A percentile compares a stretch with the other conserved stretches of the same genome.
Evolutionary conservation across 352 stramenopile species (phyloP).

Genomic region (Phytophthora melonis): DNA sequence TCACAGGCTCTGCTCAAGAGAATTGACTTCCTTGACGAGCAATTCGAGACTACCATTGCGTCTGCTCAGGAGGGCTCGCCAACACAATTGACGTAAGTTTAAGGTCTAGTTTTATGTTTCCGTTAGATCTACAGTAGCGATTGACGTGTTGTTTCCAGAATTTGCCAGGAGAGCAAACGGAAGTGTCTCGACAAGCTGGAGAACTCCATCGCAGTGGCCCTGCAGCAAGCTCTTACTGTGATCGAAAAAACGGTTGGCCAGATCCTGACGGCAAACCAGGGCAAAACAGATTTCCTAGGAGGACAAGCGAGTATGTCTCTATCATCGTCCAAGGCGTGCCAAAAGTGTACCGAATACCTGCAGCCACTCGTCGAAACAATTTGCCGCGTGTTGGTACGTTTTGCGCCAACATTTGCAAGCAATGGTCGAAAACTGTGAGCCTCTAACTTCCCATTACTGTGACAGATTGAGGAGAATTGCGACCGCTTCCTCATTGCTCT

Average conservation of each 20-base stretch:
- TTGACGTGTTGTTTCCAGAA: slow-evolving; percentile 41
- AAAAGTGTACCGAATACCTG: slow-evolving; percentile 78
- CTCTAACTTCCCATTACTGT: not conserved
- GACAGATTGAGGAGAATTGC: slow-evolving; percentile 69
- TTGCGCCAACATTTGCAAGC: not conserved
- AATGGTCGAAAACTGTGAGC: not conserved
- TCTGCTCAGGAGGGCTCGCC: slow-evolving; percentile 54
- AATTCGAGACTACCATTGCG: slow-evolving; percentile 59
- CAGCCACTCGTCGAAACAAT: slow-evolving; percentile 65
- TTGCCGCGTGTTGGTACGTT: slow-evolving; percentile 62
- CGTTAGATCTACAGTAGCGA: not conserved
- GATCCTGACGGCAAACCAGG: slow-evolving; percentile 64
- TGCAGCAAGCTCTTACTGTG: slow-evolving; percentile 69
- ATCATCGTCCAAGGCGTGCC: slow-evolving; percentile 72
- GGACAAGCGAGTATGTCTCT: slow-evolving; percentile 80
- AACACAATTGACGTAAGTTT: slow-evolving; percentile 77
- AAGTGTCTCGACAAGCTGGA: slow-evolving; percentile 77
- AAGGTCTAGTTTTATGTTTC: not conserved
- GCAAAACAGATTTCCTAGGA: slow-evolving; percentile 83
- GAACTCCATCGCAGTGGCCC: slow-evolving; percentile 46
- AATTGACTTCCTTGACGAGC: slow-evolving; percentile 69
- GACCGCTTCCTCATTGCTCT: slow-evolving; percentile 68
- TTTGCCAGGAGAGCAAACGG: slow-evolving; percentile 82
- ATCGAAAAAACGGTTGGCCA: slow-evolving; percentile 66
- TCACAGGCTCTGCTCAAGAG: slow-evolving; percentile 62